These are phyloP conservation scores for Smallanthus sonchifolius DNA, from an alignment of 129 eudicot species.

Conservation along the genomic window DNA sequence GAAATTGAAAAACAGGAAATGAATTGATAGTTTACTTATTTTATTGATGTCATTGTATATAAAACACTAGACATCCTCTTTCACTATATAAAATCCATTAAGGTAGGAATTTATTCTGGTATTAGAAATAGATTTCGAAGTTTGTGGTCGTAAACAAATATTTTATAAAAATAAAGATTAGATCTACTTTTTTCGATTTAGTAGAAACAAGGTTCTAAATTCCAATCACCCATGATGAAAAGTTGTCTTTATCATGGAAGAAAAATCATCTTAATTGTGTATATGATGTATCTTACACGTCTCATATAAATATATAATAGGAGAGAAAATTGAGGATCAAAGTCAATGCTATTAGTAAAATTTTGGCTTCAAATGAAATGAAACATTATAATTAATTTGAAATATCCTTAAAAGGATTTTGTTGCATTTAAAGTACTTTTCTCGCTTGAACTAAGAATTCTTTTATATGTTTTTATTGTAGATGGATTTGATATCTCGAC, in stretches of 20 bases:
- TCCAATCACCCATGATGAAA: not conserved
- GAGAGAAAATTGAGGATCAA: not conserved
- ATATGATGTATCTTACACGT: not conserved
- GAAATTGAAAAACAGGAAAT: not conserved
- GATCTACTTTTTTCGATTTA: not conserved
- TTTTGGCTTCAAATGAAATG: not conserved
- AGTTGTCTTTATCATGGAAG: not conserved
- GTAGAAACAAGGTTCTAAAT: not conserved
- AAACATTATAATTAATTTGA: not conserved
- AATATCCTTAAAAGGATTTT: not conserved
- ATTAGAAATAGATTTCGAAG: not conserved
- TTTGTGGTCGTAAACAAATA: not conserved
- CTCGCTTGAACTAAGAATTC: conserved; percentile 6
- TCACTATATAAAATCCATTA: not conserved
- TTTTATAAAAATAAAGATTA: not conserved
- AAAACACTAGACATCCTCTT: not conserved
- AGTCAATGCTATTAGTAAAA: not conserved
- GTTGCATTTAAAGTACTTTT: not conserved
- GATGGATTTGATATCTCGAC: conserved; percentile 75
- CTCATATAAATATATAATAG: not conserved
- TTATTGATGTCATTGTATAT: conserved; percentile 6
- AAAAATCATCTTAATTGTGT: not conserved
- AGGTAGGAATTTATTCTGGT: not conserved
- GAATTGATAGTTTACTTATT: conserved; percentile 11
- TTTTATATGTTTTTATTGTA: conserved; percentile 30